A percentile compares a stretch with the other conserved stretches of the same genome.
These are phyloP conservation scores for Phaseolus lunatus DNA, from an alignment of 306 rosid genomes.

Conservation along the genomic window DNA sequence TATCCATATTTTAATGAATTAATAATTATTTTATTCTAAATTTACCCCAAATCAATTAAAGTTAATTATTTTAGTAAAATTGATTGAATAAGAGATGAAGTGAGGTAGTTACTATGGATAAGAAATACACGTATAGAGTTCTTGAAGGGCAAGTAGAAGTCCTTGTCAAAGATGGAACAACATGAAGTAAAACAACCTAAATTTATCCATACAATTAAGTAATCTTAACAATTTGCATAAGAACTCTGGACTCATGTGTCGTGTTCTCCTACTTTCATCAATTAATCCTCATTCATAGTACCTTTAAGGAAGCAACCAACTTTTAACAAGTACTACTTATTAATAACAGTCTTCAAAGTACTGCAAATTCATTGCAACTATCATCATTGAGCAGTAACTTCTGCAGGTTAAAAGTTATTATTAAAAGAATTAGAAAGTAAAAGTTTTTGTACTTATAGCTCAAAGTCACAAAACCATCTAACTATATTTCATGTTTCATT, in stretches of 20 bases:
- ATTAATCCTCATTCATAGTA: slow-evolving; percentile 33
- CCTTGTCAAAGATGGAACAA: slow-evolving; percentile 41
- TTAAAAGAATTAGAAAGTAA: slow-evolving; percentile 17
- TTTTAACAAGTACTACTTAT: slow-evolving; percentile 25
- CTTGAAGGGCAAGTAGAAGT: slow-evolving; percentile 51
- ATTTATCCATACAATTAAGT: slow-evolving; percentile 38
- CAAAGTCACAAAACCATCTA: slow-evolving; percentile 14
- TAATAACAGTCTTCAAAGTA: slow-evolving; percentile 32
- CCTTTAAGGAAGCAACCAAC: slow-evolving; percentile 29
- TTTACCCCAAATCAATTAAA: too few relatives aligned
- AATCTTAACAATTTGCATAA: slow-evolving; percentile 13
- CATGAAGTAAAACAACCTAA: slow-evolving; percentile 32
- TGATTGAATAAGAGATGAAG: not conserved
- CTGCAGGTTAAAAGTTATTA: slow-evolving; percentile 12
- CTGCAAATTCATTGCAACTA: slow-evolving; percentile 9
- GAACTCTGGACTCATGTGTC: not conserved
- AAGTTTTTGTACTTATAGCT: slow-evolving; percentile 31
- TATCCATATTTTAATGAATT: too few relatives aligned
- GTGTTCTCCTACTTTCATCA: slow-evolving; percentile 26
- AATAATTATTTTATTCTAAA: too few relatives aligned
- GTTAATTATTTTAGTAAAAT: too few relatives aligned
- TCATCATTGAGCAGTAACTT: slow-evolving; percentile 31
- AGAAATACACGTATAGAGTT: slow-evolving; percentile 51
- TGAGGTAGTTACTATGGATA: slow-evolving; percentile 50
- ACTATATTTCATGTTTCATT: too few relatives aligned